Evolutionary conservation across 371 early-diverging fungal species (phyloP), one percentile per base, ranked within the genome.

Genomic region (Lichtheimia hyalospora): DNA sequence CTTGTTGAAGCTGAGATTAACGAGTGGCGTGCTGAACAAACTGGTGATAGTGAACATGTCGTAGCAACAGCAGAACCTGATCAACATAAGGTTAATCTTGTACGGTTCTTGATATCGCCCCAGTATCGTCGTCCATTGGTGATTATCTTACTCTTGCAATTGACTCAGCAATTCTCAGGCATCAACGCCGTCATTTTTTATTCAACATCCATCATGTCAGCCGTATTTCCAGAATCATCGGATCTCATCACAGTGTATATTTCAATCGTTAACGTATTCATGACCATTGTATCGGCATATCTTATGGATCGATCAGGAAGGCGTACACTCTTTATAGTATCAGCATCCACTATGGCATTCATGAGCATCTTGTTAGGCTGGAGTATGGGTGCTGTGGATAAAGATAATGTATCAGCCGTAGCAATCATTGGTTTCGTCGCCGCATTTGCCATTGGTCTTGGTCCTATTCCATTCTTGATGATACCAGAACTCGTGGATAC

Each of bases 141-240:
- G 24, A 75, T 96, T 25, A 74, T 92, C 42, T 80, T 98, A 10
- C 74, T 93, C 24, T 73, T 96, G 6, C 90, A 89, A 52, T 65
- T 90, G 21, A 73, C 85, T 1, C 92, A 92, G 61, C 97, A 98
- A 70, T 77, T 94, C 44, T 92, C 93, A 13, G 97, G 99, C 3
- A 94, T 98, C 80, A 96, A 96, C 71, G 94, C 91, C 3, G 92
- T 95, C 15, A 90, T 95, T 12, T 92, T 86, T 70, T 97, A 90
- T 67, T 93, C 94, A 3, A 89, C 91, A 0, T 78, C 89, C 0
- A 91, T 93, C 58, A 83, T 93, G 77, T 77, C 83, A 2, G 64
- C 75, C 39, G 83, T 88, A 39, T 78, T 90, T 52, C 85, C 91
- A 12, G 69, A 82, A 34, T 77, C 84, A 0, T 77, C 86, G 3